Base-by-base conservation (phyloP, 768 basidiomycete species). In the Naematelia encephala region DNA sequence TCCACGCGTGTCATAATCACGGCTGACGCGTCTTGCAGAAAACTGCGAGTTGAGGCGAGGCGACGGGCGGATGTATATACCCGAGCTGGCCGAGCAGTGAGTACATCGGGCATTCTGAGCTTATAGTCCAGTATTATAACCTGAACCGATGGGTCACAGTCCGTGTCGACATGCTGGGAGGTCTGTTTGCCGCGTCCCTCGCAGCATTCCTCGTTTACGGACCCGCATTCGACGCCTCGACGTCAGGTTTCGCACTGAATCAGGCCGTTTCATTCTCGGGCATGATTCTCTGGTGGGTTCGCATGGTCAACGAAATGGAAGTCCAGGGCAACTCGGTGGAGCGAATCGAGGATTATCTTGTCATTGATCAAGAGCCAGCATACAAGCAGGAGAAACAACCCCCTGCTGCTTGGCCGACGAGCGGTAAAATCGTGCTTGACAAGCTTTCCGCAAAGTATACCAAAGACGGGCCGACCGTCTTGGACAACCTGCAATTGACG, bases 321-420 rank as follows among this genome's bases (percentile, higher is more conserved):
- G 74, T 77, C 11, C 63, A 74, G 47, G 76, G 76, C 19, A 78
- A 78, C 59, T 72, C 71, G 3, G 69, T 78, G 48, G 78, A 78
- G 67, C 80, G 84, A 44, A 80, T 86, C 45, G 77, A 82, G 47
- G 82, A 82, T 47, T 86, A 85, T 65, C 70, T 85, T 34, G 72
- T 78, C n/a, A 83, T 84, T 43, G 84, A 84, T 51, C 82, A 83
- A 58, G 85, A 86, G 67, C 80, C 80, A 0, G 76, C 78, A 53
- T 61, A 80, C 0, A 78, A 78, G 0, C 61, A 73, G 25, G 61
- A 75, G 4, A 81, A 81, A 2, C 69, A 80, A n/a, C 85, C 85
- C 2, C 84, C 85, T 3, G 85, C 85, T 0, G 82, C 84, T 57
- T 86, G 85, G 85, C 85, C 85, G 3, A 79, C 84, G 0, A 82